phyloP scores from a whole-genome alignment of 2,329 filamentous ascomycete species.

The Talaromyces sp. region DNA sequence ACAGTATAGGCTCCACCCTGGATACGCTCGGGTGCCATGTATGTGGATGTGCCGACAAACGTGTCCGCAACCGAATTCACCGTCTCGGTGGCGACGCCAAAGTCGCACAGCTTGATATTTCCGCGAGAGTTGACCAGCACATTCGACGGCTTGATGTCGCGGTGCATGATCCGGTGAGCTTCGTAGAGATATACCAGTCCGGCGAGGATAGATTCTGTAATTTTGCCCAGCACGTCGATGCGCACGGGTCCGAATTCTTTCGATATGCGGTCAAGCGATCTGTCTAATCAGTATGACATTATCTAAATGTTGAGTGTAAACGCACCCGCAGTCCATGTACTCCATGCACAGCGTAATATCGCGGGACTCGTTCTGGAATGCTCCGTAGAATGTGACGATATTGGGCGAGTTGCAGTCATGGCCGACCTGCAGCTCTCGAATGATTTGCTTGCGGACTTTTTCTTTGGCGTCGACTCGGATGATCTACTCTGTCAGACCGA shows the following conservation, averaged over 20 bases:
- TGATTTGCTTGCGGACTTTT: slow-evolving; percentile 93
- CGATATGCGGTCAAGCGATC: slow-evolving; percentile 87
- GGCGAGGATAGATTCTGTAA: slow-evolving; percentile 89
- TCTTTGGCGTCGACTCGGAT: slow-evolving; percentile 98
- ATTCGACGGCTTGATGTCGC: slow-evolving; percentile 98
- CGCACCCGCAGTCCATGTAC: slow-evolving; percentile 98
- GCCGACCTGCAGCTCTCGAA: slow-evolving; percentile 96
- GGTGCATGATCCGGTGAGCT: slow-evolving; percentile 96
- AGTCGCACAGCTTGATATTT: slow-evolving; percentile 95
- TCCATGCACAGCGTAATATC: slow-evolving; percentile 99
- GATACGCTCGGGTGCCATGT: slow-evolving; percentile 98
- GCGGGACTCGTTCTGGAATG: slow-evolving; percentile 92
- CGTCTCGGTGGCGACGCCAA: slow-evolving; percentile 95
- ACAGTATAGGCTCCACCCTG: slow-evolving; percentile 96
- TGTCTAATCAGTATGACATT: slow-evolving; percentile 35
- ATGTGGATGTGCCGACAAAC: slow-evolving; percentile 96
- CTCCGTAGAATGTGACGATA: slow-evolving; percentile 97
- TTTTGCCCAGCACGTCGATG: slow-evolving; percentile 95
- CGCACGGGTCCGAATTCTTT: slow-evolving; percentile 92
- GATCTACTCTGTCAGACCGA: slow-evolving; percentile 54
- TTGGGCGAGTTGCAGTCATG: slow-evolving; percentile 95
- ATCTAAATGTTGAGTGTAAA: not conserved
- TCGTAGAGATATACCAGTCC: slow-evolving; percentile 93
- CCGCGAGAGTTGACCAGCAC: slow-evolving; percentile 93
- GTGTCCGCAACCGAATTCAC: slow-evolving; percentile 98